A percentile compares a stretch with the other conserved stretches of the same genome.
Conservation (phyloP, 352 stramenopile genomes). For the Plasmopara halstedii region DNA sequence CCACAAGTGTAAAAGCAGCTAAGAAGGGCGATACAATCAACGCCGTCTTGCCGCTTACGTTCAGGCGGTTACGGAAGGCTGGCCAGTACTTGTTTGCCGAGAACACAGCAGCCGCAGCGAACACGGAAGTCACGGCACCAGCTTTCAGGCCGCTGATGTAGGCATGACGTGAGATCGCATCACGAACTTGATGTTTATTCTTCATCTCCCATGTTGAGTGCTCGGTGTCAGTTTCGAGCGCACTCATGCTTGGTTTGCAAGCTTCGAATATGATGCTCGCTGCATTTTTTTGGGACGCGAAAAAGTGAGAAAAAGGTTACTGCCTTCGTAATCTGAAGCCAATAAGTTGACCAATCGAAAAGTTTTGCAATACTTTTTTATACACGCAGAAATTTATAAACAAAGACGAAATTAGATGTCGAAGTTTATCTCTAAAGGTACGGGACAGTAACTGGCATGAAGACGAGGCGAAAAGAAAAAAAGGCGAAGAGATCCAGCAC, state of each 20-base stretch:
- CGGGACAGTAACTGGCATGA: too few species aligned
- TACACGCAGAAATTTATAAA: too few species aligned
- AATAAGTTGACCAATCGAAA: too few species aligned
- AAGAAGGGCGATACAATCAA: constrained; percentile 58
- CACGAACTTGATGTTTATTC: constrained; percentile 44
- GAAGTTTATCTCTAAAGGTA: too few species aligned
- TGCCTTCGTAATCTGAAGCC: too few species aligned
- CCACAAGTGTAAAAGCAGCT: constrained; percentile 54
- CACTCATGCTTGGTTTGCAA: constrained; percentile 8
- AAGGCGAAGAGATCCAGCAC: too few species aligned
- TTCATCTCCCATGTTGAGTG: constrained; percentile 23
- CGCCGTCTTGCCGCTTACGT: constrained; percentile 64
- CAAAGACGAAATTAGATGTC: too few species aligned
- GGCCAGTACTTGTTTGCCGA: constrained; percentile 52
- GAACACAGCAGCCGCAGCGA: constrained; percentile 25
- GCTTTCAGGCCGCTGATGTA: constrained; percentile 50
- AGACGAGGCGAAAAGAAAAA: too few species aligned
- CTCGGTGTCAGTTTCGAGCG: constrained; percentile 9
- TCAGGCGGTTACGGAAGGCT: constrained; percentile 62
- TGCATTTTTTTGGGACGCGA: too few species aligned
- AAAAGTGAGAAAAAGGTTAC: too few species aligned
- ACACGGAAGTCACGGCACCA: constrained; percentile 22
- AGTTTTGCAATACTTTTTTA: too few species aligned
- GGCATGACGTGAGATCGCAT: constrained; percentile 67
- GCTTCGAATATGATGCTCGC: too few species aligned